phyloP scores from a whole-genome alignment of 352 stramenopile genomes.

The Aphanomyces stellatus region DNA sequence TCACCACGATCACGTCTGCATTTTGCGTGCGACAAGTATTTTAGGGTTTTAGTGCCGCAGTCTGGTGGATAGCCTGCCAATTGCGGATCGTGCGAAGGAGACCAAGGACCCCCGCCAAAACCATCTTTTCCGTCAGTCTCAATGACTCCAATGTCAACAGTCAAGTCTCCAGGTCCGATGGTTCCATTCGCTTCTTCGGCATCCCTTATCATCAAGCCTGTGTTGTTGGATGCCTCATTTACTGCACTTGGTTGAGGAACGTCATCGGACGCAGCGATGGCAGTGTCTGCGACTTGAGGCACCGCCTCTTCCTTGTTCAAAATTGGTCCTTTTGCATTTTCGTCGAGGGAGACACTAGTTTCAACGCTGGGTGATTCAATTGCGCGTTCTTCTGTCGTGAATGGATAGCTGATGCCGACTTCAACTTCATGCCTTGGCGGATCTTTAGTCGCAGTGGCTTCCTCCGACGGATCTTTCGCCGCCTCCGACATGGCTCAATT shows the following conservation, averaged over 20 bases:
- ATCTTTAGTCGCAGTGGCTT: too few species aligned
- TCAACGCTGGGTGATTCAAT: too few species aligned
- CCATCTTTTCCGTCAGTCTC: background rate
- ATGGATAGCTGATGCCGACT: too few species aligned
- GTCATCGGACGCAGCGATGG: background rate
- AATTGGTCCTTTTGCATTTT: too few species aligned
- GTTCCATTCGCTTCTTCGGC: background rate
- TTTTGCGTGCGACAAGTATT: constrained; percentile 76
- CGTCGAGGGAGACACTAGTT: too few species aligned
- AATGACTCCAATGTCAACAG: background rate
- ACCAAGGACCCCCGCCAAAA: too few species aligned
- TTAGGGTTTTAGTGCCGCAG: constrained; percentile 60
- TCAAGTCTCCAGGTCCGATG: background rate
- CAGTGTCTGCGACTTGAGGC: background rate
- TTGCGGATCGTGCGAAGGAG: constrained; percentile 44
- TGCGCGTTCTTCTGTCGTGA: too few species aligned
- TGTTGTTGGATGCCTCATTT: background rate
- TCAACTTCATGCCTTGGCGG: too few species aligned
- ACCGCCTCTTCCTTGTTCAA: too few species aligned
- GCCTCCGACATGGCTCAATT: too few species aligned
- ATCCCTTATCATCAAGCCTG: background rate
- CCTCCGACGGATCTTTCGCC: too few species aligned
- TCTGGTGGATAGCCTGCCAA: constrained; percentile 64
- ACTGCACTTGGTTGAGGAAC: background rate
- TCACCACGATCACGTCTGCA: constrained; percentile 53